Evolutionary conservation across 331 rosid genomes (phyloP), one percentile per base, ranked within the genome.

Genomic region (Malus hybrid): DNA sequence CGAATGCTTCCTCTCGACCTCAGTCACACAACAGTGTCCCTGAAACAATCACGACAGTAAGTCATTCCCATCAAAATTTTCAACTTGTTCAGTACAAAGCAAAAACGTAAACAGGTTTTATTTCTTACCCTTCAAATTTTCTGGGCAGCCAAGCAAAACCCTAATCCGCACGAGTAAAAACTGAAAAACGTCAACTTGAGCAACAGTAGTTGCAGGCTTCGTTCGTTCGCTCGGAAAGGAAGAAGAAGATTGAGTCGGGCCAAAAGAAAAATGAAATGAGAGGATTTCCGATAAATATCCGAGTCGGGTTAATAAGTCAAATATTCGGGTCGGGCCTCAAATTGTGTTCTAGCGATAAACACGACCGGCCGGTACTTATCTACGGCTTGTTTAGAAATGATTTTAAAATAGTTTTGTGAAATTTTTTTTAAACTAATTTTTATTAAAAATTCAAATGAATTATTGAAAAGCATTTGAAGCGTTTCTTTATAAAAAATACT

Each of bases 1-100:
- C 42, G 76, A 60, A 5, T 42, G 68, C 68, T 36, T n/a, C 76
- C 76, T 63, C 32, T 57, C 19, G 70, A 26, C 70, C 61, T 44
- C 44, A 30, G 26, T 28, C 46, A 7, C 66, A 26, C 19, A 42
- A 10, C 74, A 29, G n/a, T 28, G 18, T 33, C 14, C 14, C 50
- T 71, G 20, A 19, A 34, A 32, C 2, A 57, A 16, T 16, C 33
- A 42, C 53, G 10, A 44, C 36, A 46, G 6, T 28, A 26, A 26
- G 58, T 36, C 16, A 24, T 6, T 26, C 61, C 39, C 20, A 16
- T 13, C 0, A 16, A 60, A 73, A 20, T 10, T 2, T 42, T 60
- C 28, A 73, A 6, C 42, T 24, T 58, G 11, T 36, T 18, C 2
- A 22, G 67, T 57, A 13, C 39, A 60, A 16, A 58, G 5, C 10